Base-by-base conservation (phyloP, 192 early-diverging fungal species). In the Thoreauomyces humboldtii region DNA sequence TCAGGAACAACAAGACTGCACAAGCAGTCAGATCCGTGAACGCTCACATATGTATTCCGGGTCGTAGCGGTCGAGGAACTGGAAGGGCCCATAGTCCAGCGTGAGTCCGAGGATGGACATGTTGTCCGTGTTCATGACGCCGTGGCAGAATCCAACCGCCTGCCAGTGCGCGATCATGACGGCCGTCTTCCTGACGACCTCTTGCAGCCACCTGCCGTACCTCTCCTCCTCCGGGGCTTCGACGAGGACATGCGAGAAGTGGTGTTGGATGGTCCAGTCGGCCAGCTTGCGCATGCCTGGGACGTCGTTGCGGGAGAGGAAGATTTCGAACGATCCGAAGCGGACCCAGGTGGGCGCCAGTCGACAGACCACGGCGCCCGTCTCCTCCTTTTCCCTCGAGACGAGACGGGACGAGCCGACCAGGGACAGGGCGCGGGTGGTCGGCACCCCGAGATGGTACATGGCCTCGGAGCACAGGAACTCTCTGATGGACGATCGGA, bases 101-200 rank as follows among this genome's bases (percentile, higher is more conserved):
- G 91, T 91, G 17, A 90, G 69, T 1, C 91, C 89, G 33, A 91
- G 59, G 1, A 92, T 66, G 9, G 88, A 90, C 83, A 91, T 88
- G 65, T 93, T 93, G 73, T 93, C 91, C 0, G 92, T 94, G 72
- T 94, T 94, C 88, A 94, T 89, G 1, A 94, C 92, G 31, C 91
- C 51, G 55, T 92, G 87, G 77, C 83, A 85, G 72, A 91, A 91
- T 6, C 89, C 91, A 29, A 87, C 71, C 0, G 81, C 74, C 73
- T 93, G 90, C 92, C 90, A 94, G 21, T 71, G 76, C 7, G 91
- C 88, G 29, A 92, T 84, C 80, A 87, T 90, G 15, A 67, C 47
- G 0, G 91, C 90, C 0, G 91, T 94, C 19, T 73, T 70, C 15
- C 69, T 62, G 2, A 83, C 79, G 0, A 92, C 79, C 29, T 79